Evolutionary conservation across 2,329 filamentous ascomycete species (phyloP), one percentile per base, ranked within the genome.

Genomic region (Chaetomium sp.): DNA sequence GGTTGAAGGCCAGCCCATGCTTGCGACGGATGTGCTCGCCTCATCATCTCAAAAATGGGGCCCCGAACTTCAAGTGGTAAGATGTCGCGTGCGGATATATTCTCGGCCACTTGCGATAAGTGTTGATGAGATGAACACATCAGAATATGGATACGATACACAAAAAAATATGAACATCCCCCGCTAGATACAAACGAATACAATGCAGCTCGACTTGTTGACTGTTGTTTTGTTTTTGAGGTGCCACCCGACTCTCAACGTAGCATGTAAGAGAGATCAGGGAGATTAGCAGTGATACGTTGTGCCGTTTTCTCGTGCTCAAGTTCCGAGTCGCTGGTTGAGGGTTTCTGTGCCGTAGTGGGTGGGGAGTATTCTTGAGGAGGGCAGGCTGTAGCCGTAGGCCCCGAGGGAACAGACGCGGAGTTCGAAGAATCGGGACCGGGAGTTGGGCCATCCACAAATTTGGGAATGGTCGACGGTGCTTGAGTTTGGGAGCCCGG

Each of bases 211-310:
- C 38, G 29, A 13, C 16, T 33, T 12, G 13, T 7, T 33, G 4
- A 7, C 12, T 33, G 5, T 55, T 4, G n/a, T 6, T 23, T 3
- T 5, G 16, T 25, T n/a, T 4, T 12, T 13, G 6, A 25, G 13
- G 16, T 19, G 38, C 19, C 25, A 42, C 51, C 19, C 21, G 31
- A n/a, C 23, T 33, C 47, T 70, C 69, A 76, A 54, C 70, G 67
- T 10, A 74, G 62, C 75, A 78, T 78, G 60, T 77, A 78, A 1
- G 75, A 74, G 21, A 78, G 66, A 59, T 78, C 71, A 0, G 76
- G 75, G 1, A 78, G 67, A 10, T 66, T 67, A 2, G 56, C 57
- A 3, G 77, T 50, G 21, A 77, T 72, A 1, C 45, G 64, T 6
- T 65, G 60, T 2, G 69, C 72, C 5, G 31, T 47, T 8, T 72